These are phyloP conservation scores for Aspergillus aculeatinus DNA, from an alignment of 2,329 filamentous ascomycete species.

Conservation along the genomic window DNA sequence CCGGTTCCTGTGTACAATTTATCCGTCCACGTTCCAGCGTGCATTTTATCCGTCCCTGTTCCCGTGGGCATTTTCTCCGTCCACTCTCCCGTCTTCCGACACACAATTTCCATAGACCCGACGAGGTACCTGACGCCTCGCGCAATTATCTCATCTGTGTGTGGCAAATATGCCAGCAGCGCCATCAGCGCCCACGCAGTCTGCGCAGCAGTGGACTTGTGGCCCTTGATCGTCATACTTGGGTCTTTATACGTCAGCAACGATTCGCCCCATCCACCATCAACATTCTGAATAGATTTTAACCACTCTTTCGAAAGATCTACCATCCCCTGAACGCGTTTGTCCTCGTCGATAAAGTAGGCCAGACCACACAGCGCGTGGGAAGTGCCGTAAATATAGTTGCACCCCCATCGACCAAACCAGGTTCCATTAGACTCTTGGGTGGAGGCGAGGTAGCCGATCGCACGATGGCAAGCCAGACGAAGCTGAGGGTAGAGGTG, in stretches of 20 bases:
- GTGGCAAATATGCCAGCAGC: constrained; percentile 18
- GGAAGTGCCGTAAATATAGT: constrained; percentile 39
- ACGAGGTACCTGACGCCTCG: constrained; percentile 21
- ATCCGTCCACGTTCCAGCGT: too few species aligned
- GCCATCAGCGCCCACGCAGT: constrained; percentile 36
- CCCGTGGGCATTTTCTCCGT: too few species aligned
- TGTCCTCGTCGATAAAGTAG: constrained; percentile 15
- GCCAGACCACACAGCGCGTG: constrained; percentile 32
- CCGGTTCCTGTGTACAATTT: too few species aligned
- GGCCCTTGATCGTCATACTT: constrained; percentile 11
- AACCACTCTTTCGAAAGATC: constrained; percentile 23
- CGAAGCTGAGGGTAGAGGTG: background rate
- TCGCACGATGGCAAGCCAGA: constrained; percentile 17
- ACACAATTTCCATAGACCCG: too few species aligned
- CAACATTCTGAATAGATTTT: constrained; percentile 25
- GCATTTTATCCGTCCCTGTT: too few species aligned
- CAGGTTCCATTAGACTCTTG: constrained; percentile 32
- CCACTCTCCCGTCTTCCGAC: too few species aligned
- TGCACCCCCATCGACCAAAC: constrained; percentile 36
- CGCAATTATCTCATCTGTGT: constrained; percentile 12
- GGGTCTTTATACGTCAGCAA: constrained; percentile 23
- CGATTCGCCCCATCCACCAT: constrained; percentile 37
- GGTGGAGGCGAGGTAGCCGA: constrained; percentile 23
- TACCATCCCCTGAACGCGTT: background rate
- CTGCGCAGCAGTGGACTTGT: constrained; percentile 30